Evolutionary conservation across 1,284 basidiomycete genomes (phyloP).

Genomic region (Malassezia obtusa): DNA sequence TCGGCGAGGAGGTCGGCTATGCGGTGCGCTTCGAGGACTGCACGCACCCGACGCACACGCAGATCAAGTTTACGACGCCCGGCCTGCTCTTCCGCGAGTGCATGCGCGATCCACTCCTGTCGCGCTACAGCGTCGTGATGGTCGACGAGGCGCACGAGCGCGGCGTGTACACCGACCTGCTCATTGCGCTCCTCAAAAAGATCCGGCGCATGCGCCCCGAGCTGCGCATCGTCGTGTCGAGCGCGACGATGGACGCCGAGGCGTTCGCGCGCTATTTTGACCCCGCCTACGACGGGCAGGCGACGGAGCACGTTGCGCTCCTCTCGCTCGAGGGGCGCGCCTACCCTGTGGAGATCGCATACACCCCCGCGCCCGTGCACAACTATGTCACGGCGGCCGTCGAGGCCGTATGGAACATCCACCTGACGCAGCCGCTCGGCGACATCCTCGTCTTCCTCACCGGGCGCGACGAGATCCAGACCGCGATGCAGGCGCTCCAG

Average conservation of each 20-base stretch:
- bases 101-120: constrained; percentile 34
- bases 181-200: constrained; percentile 52
- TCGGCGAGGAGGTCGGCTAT: constrained; percentile 66
- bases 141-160: constrained; percentile 51
- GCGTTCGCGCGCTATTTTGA: constrained; percentile 77
- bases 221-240: constrained; percentile 80
- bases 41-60: constrained; percentile 37
- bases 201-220: constrained; percentile 79
- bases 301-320: constrained; percentile 31
- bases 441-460: constrained; percentile 52
- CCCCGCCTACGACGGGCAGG: not conserved
- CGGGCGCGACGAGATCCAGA: constrained; percentile 55
- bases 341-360: constrained; percentile 49
- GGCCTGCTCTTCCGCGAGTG: constrained; percentile 37
- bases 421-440: constrained; percentile 44
- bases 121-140: constrained; percentile 47
- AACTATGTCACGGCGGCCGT: constrained; percentile 48
- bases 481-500: constrained; percentile 67
- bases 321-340: constrained; percentile 47
- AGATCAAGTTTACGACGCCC: constrained; percentile 45
- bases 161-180: constrained; percentile 48
- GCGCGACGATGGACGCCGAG: constrained; percentile 84
- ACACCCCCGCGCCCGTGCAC: constrained; percentile 40
- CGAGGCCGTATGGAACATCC: constrained; percentile 48
- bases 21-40: constrained; percentile 49